Evolutionary conservation across 495 filamentous ascomycete species (phyloP), one percentile per base, ranked within the genome.

Genomic region (Apiosordaria backusii): DNA sequence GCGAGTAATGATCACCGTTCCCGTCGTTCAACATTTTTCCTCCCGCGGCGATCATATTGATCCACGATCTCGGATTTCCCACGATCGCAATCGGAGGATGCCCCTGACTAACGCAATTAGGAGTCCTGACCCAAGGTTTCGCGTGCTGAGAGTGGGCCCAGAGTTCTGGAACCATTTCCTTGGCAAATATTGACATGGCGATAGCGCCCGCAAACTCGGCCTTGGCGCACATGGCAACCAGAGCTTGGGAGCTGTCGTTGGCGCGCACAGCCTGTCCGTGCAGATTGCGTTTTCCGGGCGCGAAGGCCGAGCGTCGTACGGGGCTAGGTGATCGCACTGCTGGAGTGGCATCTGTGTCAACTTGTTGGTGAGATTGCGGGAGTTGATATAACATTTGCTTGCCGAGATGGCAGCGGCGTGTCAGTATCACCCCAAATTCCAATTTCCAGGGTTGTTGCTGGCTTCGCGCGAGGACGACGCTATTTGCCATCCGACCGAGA

Each of bases 181-280:
- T 55, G 52, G 52, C 52, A 55, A 55, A 55, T 55, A 55, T 55
- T 55, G 52, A 55, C 52, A 21, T 55, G n/a, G 52, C 19, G 52
- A 55, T 55, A 55, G 52, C 22, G n/a, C 35, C 35, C 35, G 35
- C 35, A 45, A 45, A 10, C 9, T 13, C 35, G 35, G 35, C 9
- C 35, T 45, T 45, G 35, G 35, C 35, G 35, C 35, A 45, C 9
- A 2, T 45, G 35, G 10, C 35, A 45, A 45, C 35, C 13, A 15
- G 9, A 45, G 16, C 35, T 7, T 45, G 35, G 35, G 35, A 45
- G 35, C 35, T 45, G 35, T 45, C 35, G 1, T 0, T 45, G 35
- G 35, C 35, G 35, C 35, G 35, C 35, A 45, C 35, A 13, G 35
- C 35, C 35, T 13, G 35, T 45, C 35, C 35, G 35, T 45, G 13